phyloP scores from a whole-genome alignment of 345 rosid species.

The Linum tenue region DNA sequence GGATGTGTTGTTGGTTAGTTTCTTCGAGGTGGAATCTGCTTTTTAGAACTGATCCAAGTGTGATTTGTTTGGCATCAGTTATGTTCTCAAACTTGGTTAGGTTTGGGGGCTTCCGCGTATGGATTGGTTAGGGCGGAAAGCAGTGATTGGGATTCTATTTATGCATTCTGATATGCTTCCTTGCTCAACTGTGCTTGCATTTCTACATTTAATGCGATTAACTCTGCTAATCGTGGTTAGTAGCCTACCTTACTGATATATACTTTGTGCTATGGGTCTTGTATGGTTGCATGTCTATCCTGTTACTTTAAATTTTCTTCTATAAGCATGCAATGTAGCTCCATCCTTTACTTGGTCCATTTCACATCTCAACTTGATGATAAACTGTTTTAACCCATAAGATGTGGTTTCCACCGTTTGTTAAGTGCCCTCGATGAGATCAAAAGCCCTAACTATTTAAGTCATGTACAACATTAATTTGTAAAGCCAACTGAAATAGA shows the following conservation, averaged over 20 bases:
- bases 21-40: background rate
- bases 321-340: too few relatives aligned
- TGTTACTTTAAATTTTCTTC: background rate
- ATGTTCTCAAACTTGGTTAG: too few relatives aligned
- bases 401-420: too few relatives aligned
- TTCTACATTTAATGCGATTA: background rate
- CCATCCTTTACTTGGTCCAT: too few relatives aligned
- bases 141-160: background rate
- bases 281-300: background rate
- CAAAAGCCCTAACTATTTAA: too few relatives aligned
- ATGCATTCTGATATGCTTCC: background rate
- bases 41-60: background rate
- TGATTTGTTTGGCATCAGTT: background rate
- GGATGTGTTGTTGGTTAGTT: background rate
- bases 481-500: too few relatives aligned
- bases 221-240: background rate
- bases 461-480: too few relatives aligned
- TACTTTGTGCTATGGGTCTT: background rate
- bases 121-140: background rate
- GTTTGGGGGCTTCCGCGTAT: background rate
- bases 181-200: background rate
- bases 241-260: background rate
- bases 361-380: too few relatives aligned
- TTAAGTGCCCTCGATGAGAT: too few relatives aligned
- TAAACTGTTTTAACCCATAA: too few relatives aligned